Conservation (phyloP, 768 basidiomycete genomes). For the Suillus spraguei region DNA sequence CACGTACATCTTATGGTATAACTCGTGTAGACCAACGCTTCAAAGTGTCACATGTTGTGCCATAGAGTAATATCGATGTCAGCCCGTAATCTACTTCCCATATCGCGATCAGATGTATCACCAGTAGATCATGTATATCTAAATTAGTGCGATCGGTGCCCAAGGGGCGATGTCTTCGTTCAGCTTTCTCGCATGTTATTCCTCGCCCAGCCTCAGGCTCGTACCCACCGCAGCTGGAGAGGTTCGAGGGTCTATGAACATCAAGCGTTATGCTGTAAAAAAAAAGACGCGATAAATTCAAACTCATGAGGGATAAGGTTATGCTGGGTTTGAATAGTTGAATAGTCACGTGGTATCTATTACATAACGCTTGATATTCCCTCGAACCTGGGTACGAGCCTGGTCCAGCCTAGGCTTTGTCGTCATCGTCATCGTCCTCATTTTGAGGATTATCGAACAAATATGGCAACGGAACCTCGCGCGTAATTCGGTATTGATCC, state of each 20-base stretch:
- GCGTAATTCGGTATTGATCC: constrained; percentile 88
- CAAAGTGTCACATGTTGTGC: not conserved
- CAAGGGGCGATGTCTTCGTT: not conserved
- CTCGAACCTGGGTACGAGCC: no score
- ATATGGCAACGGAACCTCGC: constrained; percentile 87
- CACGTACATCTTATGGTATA: no score
- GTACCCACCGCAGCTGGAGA: no score
- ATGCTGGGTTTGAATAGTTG: no score
- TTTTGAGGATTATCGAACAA: constrained; percentile 45
- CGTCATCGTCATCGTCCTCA: constrained; percentile 48
- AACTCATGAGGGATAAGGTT: no score
- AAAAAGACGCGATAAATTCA: no score
- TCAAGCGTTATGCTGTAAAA: no score
- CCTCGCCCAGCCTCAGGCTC: constrained; percentile 6
- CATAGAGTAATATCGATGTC: not conserved
- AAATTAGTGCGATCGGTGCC: not conserved
- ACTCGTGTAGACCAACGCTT: not conserved
- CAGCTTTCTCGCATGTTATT: not conserved
- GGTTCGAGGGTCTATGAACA: no score
- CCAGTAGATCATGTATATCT: not conserved
- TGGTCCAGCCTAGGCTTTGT: constrained; percentile 31
- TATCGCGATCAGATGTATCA: not conserved
- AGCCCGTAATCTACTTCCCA: not conserved
- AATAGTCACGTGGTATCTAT: no score
- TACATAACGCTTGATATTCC: no score